phyloP scores from a whole-genome alignment of 75 land plant species.

The Chamaecyparis obtusa region DNA sequence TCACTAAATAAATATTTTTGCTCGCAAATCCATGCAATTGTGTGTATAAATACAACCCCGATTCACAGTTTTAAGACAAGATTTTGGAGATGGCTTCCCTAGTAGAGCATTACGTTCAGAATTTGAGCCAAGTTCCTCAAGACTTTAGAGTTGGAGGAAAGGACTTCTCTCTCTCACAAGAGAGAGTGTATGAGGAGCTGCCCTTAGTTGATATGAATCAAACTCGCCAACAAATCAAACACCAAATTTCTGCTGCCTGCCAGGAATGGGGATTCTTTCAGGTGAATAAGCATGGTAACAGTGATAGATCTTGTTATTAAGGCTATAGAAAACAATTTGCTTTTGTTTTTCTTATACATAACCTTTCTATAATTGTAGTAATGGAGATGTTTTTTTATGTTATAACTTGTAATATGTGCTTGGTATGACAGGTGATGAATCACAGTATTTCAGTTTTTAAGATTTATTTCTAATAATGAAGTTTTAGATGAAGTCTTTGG shows the following conservation, averaged over 20 bases:
- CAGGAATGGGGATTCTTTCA: conserved; percentile 3
- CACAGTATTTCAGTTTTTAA: background rate
- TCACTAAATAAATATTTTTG: no score
- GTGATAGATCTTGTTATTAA: no score
- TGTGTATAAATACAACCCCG: no score
- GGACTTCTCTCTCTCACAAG: background rate
- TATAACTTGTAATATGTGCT: no score
- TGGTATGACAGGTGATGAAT: background rate
- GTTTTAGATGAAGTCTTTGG: no score
- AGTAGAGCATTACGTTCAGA: background rate
- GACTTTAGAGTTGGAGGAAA: background rate
- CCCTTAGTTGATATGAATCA: background rate
- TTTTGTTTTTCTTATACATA: no score
- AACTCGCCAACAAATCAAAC: background rate
- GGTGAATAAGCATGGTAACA: background rate
- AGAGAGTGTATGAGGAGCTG: background rate
- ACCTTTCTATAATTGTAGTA: no score
- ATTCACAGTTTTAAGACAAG: background rate
- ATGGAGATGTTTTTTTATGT: no score
- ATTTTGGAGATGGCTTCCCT: background rate
- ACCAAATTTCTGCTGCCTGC: background rate
- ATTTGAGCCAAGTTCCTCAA: background rate
- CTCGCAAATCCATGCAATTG: no score
- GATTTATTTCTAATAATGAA: no score
- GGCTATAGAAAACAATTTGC: no score